phyloP scores from a whole-genome alignment of 352 stramenopile species.

The Pythium sp. region DNA sequence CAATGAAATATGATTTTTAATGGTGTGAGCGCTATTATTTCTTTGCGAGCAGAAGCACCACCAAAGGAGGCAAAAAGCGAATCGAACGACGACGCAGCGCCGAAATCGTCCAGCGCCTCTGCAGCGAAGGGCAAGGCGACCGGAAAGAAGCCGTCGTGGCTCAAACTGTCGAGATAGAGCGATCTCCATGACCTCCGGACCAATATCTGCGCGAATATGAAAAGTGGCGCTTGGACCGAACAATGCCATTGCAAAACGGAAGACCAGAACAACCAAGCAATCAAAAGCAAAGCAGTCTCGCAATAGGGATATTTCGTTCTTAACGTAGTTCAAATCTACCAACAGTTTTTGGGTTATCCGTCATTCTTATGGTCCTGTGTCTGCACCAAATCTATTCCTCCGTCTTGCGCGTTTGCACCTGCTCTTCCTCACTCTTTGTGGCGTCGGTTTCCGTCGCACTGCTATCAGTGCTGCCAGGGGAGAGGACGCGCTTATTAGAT shows the following conservation, averaged over 20 bases:
- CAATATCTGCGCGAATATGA: neutral
- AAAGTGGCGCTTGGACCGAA: neutral
- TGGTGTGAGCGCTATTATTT: neutral
- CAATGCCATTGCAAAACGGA: neutral
- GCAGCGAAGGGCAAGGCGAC: constrained; percentile 27
- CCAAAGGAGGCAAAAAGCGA: constrained; percentile 17
- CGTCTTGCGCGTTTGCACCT: neutral
- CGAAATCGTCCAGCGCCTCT: constrained; percentile 27
- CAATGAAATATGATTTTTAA: neutral
- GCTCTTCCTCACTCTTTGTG: neutral
- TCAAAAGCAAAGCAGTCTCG: neutral
- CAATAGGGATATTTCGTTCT: neutral
- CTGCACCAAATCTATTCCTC: constrained; percentile 13
- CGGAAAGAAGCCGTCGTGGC: constrained; percentile 69
- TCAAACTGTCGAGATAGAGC: constrained; percentile 52
- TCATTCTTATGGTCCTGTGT: neutral
- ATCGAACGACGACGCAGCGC: constrained; percentile 22
- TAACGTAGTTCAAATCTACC: constrained; percentile 5
- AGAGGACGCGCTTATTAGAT: constrained; percentile 3
- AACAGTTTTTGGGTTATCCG: neutral
- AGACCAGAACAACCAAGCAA: neutral
- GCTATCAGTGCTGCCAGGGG: constrained; percentile 8
- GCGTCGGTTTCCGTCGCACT: neutral
- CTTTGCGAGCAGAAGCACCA: constrained; percentile 8
- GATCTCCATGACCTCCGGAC: neutral